Evolutionary conservation across 768 basidiomycete genomes (phyloP), one percentile per base, ranked within the genome.

Genomic region (Gymnopilus dilepis): DNA sequence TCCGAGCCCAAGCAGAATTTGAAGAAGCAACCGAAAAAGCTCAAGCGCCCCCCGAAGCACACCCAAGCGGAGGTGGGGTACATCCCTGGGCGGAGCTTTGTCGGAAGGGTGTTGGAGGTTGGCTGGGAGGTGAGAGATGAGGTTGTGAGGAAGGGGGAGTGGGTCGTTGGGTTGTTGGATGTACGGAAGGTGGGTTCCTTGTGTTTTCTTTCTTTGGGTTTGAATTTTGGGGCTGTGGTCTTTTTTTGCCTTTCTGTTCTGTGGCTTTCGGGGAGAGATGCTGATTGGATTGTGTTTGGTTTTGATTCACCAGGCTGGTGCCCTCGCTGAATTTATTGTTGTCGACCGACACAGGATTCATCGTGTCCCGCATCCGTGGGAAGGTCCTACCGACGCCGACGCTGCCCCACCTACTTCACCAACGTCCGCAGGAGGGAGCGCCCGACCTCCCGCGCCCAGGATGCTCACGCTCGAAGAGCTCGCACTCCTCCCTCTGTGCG

Each of bases 41-140:
- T 31, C 48, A 63, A 55, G 60, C 70, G 51, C 63, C 60, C 43
- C 7, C 45, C 42, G 8, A 70, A 70, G 42, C 63, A 42, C 12
- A 60, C 60, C 56, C 56, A 58, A 4, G 60, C 79, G 3, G 77
- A 78, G n/a, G 84, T 85, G 7, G 92, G 92, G 4, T 94, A 88
- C 76, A 86, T 96, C 3, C 95, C 95, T 21, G 95, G 94, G 0
- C 80, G 95, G 45, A 91, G 91, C 63, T 92, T 97, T 71, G 89
- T 94, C 7, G 95, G 95, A 4, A 78, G 92, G 40, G 89, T 90
- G 41, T 72, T 96, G 51, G 92, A 93, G 69, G 87, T 86, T 61
- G 95, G 95, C 3, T 91, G 88, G 83, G 91, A 91, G 38, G 90
- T 93, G 13, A 80, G 79, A 48, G 88, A 86, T 53, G 84, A 87